phyloP scores from a whole-genome alignment of 164 flowering plant species.

The Piper longum region DNA sequence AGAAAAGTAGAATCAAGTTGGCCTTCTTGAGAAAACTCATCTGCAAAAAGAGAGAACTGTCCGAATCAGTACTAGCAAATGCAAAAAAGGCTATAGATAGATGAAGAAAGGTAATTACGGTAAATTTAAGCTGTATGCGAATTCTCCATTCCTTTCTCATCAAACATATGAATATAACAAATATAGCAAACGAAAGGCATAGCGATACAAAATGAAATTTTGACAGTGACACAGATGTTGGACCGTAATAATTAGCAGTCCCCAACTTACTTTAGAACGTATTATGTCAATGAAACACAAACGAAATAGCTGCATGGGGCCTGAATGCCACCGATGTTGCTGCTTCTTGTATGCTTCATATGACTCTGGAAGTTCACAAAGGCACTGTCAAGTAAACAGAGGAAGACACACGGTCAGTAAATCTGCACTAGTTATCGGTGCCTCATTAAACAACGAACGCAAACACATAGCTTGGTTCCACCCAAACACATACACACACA shows the following conservation, averaged over 20 bases:
- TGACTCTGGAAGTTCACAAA: constrained; percentile 94
- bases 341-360: constrained; percentile 95
- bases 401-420: neutral
- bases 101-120: too few species aligned
- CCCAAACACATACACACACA: too few species aligned
- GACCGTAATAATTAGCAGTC: too few species aligned
- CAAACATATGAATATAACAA: too few species aligned
- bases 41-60: constrained; percentile 22
- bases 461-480: neutral
- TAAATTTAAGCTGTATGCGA: too few species aligned
- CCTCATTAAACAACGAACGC: neutral
- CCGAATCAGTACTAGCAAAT: neutral
- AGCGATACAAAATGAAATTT: too few species aligned
- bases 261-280: constrained; percentile 46
- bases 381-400: constrained; percentile 34
- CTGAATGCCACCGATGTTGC: constrained; percentile 98
- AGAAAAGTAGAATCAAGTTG: constrained; percentile 82
- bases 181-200: too few species aligned
- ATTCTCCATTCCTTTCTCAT: too few species aligned
- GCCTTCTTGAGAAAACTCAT: constrained; percentile 57
- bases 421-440: neutral
- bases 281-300: constrained; percentile 67
- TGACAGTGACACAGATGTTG: too few species aligned
- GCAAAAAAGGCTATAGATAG: neutral
- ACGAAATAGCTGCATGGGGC: constrained; percentile 95